Percentiles rank a stretch among this genome's conserved stretches.
phyloP scores from a whole-genome alignment of 2,329 filamentous ascomycete genomes.

The Lojkania enalia region DNA sequence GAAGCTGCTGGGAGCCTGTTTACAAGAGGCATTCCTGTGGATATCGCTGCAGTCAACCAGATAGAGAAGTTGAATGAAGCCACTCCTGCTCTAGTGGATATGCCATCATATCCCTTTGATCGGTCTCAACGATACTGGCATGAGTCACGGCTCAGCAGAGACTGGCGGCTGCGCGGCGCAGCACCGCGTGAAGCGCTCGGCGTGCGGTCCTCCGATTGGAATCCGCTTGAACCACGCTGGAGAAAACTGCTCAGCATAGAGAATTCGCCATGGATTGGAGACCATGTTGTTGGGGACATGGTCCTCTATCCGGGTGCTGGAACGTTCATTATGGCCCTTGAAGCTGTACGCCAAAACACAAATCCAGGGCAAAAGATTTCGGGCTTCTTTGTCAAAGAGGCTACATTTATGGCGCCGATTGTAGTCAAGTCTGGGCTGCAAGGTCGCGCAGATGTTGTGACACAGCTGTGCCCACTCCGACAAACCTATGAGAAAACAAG shows the following conservation, averaged over 20 bases:
- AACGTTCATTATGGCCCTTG: slow-evolving; percentile 37
- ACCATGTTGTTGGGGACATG: slow-evolving; percentile 5
- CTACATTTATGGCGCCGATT: slow-evolving; percentile 4
- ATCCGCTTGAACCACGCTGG: slow-evolving; percentile 38
- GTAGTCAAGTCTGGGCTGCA: neutral
- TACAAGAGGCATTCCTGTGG: neutral
- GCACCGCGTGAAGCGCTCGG: slow-evolving; percentile 21
- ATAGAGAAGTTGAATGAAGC: too few species aligned
- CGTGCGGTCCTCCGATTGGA: slow-evolving; percentile 7
- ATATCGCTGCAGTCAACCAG: slow-evolving; percentile 1
- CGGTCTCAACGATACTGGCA: slow-evolving; percentile 34
- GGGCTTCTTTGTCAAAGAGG: slow-evolving; percentile 5
- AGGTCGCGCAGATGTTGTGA: neutral
- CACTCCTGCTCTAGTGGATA: neutral
- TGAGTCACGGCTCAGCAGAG: slow-evolving; percentile 23
- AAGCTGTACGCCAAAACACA: slow-evolving; percentile 29
- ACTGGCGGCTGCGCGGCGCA: slow-evolving; percentile 19
- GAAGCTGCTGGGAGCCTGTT: slow-evolving; percentile 1
- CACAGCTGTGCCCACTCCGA: slow-evolving; percentile 1
- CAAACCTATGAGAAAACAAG: neutral
- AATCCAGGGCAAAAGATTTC: neutral
- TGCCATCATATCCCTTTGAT: slow-evolving; percentile 42
- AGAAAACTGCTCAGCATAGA: slow-evolving; percentile 39
- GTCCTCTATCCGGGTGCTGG: slow-evolving; percentile 40
- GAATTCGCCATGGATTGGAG: slow-evolving; percentile 11